Evolutionary conservation across 2,329 filamentous ascomycete species (phyloP), one percentile per base, ranked within the genome.

Genomic region (Ciborinia camelliae): DNA sequence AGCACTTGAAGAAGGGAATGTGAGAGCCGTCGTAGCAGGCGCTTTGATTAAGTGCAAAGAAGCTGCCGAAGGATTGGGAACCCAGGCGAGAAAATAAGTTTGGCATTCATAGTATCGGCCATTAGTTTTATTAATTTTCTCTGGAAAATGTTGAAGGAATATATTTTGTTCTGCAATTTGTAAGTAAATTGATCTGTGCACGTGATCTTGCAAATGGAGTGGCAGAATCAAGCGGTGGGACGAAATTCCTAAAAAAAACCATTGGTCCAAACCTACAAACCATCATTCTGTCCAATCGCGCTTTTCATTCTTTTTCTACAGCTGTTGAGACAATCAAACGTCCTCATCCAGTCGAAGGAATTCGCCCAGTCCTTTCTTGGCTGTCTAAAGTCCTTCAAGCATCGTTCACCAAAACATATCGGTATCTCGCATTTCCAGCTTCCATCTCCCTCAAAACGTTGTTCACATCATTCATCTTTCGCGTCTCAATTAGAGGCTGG

Each of bases 401-500:
- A 39, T 80, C 75, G 64, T 81, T 81, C 9, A 80, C 77, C 63
- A 81, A 70, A 5, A 81, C 79, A 68, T 81, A 83, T 68, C 81
- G 73, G 68, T 81, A 83, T 50, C 80, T 77, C 4, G 81, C 81
- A 74, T 85, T 83, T 1, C 85, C 85, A 0, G 76, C 75, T n/a
- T 83, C 81, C 78, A 88, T 81, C 67, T 87, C 84, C 23, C 86
- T 71, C 43, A 88, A 75, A 3, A 79, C 80, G 72, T 81, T 72
- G 73, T 88, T 88, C 2, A 82, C 82, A 20, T 85, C 81, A 73
- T 80, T 82, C 79, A 89, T 79, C 0, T 81, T 79, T 45, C 82
- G 77, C 73, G 80, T 76, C 71, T 86, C 75, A 37, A 88, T 78
- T 82, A 83, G 85, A 2, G 85, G 80, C 75, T 82, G 80, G 50